Percentiles rank a stretch among this genome's conserved stretches.
Conservation (phyloP, 805 yeast species). For the Wickerhamiella kurtzmanii region DNA sequence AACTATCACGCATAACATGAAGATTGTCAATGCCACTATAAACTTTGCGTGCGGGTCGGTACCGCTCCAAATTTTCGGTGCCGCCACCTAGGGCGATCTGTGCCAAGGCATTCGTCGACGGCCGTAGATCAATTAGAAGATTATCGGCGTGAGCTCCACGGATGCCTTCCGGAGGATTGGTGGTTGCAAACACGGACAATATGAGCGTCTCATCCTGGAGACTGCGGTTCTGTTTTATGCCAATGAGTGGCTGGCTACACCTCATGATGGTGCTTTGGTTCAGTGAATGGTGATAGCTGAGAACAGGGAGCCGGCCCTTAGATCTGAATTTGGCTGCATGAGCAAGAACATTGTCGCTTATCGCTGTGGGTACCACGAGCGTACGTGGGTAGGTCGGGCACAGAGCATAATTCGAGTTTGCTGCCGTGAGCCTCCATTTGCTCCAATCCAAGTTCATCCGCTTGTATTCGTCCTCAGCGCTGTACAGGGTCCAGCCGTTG, state of each 20-base stretch:
- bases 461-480: conserved; percentile 47
- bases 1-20: conserved; percentile 84
- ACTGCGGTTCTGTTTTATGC: conserved; percentile 74
- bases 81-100: conserved; percentile 98
- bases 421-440: conserved; percentile 59
- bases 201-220: conserved; percentile 82
- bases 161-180: conserved; percentile 25
- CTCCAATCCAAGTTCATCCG: conserved; percentile 38
- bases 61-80: conserved; percentile 81
- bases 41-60: conserved; percentile 53
- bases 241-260: conserved; percentile 87
- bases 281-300: conserved; percentile 58
- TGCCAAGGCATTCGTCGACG: conserved; percentile 88
- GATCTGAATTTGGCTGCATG: conserved; percentile 83
- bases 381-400: conserved; percentile 63
- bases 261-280: conserved; percentile 64
- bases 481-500: conserved; percentile 63
- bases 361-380: conserved; percentile 57
- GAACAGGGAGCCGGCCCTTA: conserved; percentile 68
- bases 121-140: conserved; percentile 81
- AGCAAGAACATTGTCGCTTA: conserved; percentile 68
- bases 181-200: conserved; percentile 56
- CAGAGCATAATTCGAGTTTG: conserved; percentile 45
- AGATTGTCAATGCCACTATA: conserved; percentile 89
- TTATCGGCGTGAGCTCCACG: conserved; percentile 34